Evolutionary conservation across 2,329 filamentous ascomycete genomes (phyloP), one percentile per base, ranked within the genome.

Genomic region (Penicillium occitanis): DNA sequence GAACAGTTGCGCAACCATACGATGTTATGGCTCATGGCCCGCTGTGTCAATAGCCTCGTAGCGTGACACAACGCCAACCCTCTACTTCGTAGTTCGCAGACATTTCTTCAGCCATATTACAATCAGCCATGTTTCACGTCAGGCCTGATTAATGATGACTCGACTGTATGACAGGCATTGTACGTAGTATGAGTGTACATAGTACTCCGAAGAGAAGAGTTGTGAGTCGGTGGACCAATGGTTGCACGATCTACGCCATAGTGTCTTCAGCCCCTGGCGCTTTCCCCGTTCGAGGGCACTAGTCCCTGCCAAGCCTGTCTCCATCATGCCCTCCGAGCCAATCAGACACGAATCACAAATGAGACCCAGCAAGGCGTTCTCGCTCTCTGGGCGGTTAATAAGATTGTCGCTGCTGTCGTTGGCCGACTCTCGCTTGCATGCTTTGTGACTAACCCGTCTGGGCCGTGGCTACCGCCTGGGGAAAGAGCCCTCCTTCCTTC

Each of bases 251-350:
- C 65, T 19, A n/a, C 65, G 60, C 53, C 61, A 63, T 63, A 66
- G 65, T 25, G 63, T 19, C 17, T 14, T 22, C 22, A 63, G 60
- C 65, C 65, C 65, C 65, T 63, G 65, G 61, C 65, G 42, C 65
- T 53, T 63, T 66, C 44, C 53, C 44, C 4, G 28, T 59, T 53
- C 6, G 11, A 37, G 3, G 3, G 35, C 53, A 19, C 37, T 63
- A 63, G 65, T 63, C 44, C 65, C 65, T 66, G 65, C 65, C 65
- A 66, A 66, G 65, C 28, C 64, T 48, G 22, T 0, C 25, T 33
- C 33, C 48, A 35, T 42, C 2, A 1, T 55, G 44, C 55, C n/a
- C 22, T 1, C 28, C 40, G 59, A 11, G 22, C 62, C 37, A 64
- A 58, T 48, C 42, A 58, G 40, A 2, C 10, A 2, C 10, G 1